These are phyloP conservation scores for Salix caprea DNA, from an alignment of 345 rosid genomes.

Conservation along the genomic window DNA sequence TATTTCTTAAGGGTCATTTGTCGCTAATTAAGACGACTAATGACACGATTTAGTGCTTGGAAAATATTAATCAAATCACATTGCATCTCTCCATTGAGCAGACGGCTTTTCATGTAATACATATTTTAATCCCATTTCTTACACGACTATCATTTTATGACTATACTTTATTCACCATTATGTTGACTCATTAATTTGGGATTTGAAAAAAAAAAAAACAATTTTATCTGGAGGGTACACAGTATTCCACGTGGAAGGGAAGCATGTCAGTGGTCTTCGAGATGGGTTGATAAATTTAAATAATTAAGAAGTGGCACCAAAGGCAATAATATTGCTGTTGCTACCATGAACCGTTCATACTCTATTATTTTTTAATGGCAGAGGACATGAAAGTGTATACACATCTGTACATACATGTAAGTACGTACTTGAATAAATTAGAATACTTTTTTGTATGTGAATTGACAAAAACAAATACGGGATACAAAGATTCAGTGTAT, in stretches of 20 bases:
- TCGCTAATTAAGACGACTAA: neutral
- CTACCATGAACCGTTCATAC: neutral
- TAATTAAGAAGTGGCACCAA: neutral
- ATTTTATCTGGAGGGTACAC: no score
- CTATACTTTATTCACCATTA: neutral
- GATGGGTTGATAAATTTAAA: neutral
- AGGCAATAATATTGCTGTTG: neutral
- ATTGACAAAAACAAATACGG: no score
- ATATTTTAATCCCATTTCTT: neutral
- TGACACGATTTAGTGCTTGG: neutral
- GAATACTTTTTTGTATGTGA: neutral
- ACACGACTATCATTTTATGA: neutral
- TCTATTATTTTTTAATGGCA: neutral
- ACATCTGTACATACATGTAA: no score
- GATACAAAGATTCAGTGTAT: neutral
- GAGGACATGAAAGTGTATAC: neutral
- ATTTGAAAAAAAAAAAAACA: neutral
- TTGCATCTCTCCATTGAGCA: neutral
- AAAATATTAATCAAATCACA: neutral
- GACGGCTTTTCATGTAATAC: conserved; percentile 3
- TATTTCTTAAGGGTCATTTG: neutral
- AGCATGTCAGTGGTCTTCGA: neutral
- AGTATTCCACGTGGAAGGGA: neutral
- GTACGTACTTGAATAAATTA: neutral
- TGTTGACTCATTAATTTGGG: neutral